Percentiles rank a stretch among this genome's conserved stretches.
Evolutionary conservation across 176 grass and related monocot genomes (phyloP).

Genomic region (Eragrostis nindensis): DNA sequence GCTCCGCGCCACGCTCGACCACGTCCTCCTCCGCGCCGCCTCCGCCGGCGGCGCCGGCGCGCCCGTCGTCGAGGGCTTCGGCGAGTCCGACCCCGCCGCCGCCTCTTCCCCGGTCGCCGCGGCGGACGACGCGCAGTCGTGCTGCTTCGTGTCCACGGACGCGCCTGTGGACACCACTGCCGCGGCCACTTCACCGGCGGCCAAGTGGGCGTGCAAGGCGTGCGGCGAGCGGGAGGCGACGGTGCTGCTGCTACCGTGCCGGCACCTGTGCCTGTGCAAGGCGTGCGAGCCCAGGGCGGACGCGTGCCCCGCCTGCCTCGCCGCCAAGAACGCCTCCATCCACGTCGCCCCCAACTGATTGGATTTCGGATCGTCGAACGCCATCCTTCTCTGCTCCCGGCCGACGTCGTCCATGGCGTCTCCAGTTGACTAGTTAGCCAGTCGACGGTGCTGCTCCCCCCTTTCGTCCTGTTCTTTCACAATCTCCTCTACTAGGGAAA

Average conservation of each 20-base stretch:
- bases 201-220: conserved; percentile 41
- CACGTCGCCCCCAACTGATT: background rate
- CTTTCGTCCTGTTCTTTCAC: no score
- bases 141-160: background rate
- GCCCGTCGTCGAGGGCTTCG: conserved; percentile 48
- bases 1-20: conserved; percentile 51
- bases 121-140: conserved; percentile 37
- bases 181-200: no score
- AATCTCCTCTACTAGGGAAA: no score
- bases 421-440: no score
- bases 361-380: background rate
- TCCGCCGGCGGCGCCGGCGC: background rate
- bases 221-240: conserved; percentile 47
- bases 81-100: conserved; percentile 43
- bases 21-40: conserved; percentile 24
- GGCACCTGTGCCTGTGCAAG: conserved; percentile 65
- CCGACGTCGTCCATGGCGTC: no score
- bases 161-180: background rate
- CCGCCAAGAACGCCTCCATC: conserved; percentile 50
- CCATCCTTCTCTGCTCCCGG: no score
- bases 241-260: conserved; percentile 68
- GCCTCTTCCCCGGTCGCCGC: background rate
- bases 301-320: conserved; percentile 51
- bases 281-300: conserved; percentile 33
- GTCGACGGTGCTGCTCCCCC: no score